Base-by-base conservation (phyloP, 192 early-diverging fungal species). In the Coemansia sp. region DNA sequence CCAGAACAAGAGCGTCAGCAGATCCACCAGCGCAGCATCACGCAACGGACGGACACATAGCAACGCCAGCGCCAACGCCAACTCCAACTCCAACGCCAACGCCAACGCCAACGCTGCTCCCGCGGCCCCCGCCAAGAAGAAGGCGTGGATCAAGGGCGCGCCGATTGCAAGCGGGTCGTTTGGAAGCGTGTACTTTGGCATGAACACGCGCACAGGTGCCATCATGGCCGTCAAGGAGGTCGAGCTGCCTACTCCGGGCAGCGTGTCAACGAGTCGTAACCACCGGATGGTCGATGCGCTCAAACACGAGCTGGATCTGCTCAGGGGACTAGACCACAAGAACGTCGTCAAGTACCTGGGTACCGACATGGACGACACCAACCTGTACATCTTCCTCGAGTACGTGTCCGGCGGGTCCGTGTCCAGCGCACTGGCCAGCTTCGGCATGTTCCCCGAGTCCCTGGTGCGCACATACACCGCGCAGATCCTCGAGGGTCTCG, bases 151-250 rank as follows among this genome's bases (percentile, higher is more conserved):
- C 62, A 89, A 91, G 69, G 97, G 97, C 16, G 84, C 87, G 36
- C 85, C 93, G 16, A 99, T 99, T 76, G 97, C 95, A 3, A 87
- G 92, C 68, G 97, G 97, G n/a, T 93, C 94, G 13, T 99, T 98
- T 85, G 96, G 94, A 19, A 91, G 88, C 62, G 98, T 99, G 13
- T 99, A 93, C 66, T 85, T 92, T 55, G 98, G 90, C 6, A 86
- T 97, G 72, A 94, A 98, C 82, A 77, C 94, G 19, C 86, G 90
- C 55, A 94, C 87, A 3, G 95, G 95, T 10, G 94, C 89, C 40
- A 78, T 98, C 26, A 97, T 99, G 94, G 98, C 98, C 0, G 94
- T 98, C 39, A 99, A 99, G 79, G 95, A 98, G 78, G 98, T 99
- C 0, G 89, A 94, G 63, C 57, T 94, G 18, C 89, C 90, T 5